Base-by-base conservation (phyloP, 2,329 filamentous ascomycete genomes). In the Chaetomiaceae sp. region DNA sequence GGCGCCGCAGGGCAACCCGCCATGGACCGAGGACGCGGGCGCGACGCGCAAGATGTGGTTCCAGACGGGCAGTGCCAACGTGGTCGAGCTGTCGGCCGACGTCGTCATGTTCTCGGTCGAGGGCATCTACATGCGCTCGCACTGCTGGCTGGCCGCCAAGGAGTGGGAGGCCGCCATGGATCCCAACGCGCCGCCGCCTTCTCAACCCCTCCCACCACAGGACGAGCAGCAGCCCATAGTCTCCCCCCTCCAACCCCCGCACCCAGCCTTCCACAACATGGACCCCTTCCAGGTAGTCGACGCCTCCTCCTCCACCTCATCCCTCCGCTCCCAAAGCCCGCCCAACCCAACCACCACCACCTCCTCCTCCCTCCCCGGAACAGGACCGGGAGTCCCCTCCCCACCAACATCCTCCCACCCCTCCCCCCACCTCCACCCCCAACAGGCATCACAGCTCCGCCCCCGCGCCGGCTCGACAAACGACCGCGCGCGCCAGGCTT, bases 31-130 rank as follows among this genome's bases (percentile, higher is more conserved):
- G 51, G 85, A 87, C 49, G 80, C 81, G 34, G 75, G 77, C 31
- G 74, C 82, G 44, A 79, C 85, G 14, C 79, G 81, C 61, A 84
- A 83, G 72, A 82, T 83, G 63, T 89, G 87, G 87, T 89, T 88
- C 68, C 82, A 87, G 59, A 84, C 87, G 3, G 89, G 87, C 17
- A 77, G 78, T 29, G 61, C 66, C 20, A 77, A 75, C 8, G 66
- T 80, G 29, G 81, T 83, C 25, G 79, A 84, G 68, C 72, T 84
- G 19, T 82, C 80, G 1, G 72, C 79, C 50, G 81, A 84, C 62
- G 77, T 80, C 6, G 77, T 84, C 58, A 74, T 82, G 65, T 82
- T 82, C 64, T 82, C 79, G 56, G 78, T 82, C 47, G 80, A 83
- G 64, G 80, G 79, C 14, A 82, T 78, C 17, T 82, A 82, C 63